phyloP scores from a whole-genome alignment of 768 basidiomycete species.

The Flagelloscypha sp. region DNA sequence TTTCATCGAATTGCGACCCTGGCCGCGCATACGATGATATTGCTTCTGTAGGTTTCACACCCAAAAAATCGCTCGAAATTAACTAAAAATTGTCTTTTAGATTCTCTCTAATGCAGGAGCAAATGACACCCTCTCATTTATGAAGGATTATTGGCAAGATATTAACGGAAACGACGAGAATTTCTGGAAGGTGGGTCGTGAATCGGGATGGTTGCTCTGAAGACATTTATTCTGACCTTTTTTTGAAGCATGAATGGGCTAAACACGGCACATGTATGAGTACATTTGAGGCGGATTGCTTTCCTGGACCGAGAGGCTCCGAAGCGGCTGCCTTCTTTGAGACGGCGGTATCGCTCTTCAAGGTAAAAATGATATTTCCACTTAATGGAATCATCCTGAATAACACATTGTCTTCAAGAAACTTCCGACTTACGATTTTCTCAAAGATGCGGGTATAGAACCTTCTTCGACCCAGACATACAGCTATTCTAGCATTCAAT shows the following conservation, averaged over 20 bases:
- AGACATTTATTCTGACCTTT: not conserved
- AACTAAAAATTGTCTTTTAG: no score
- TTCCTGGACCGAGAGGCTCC: no score
- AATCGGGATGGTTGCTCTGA: constrained; percentile 17
- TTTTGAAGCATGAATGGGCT: constrained; percentile 39
- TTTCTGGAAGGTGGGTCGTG: constrained; percentile 44
- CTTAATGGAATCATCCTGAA: no score
- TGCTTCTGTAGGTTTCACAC: constrained; percentile 22
- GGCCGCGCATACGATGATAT: constrained; percentile 38
- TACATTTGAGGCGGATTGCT: no score
- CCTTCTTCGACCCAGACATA: constrained; percentile 37
- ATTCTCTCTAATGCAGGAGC: no score
- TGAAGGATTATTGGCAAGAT: constrained; percentile 38
- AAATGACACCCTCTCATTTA: no score
- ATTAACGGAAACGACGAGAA: constrained; percentile 30
- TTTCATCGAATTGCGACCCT: constrained; percentile 31
- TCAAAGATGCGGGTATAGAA: constrained; percentile 44
- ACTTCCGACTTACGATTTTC: constrained; percentile 50
- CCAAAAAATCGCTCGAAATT: no score
- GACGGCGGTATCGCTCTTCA: constrained; percentile 27
- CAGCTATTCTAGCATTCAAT: constrained; percentile 29
- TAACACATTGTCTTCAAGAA: no score
- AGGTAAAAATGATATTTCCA: constrained; percentile 19
- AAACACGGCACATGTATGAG: constrained; percentile 31
- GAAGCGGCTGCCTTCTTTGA: constrained; percentile 42